These are phyloP conservation scores for Artemisia tridentata DNA, from an alignment of 129 eudicot species.

Conservation along the genomic window DNA sequence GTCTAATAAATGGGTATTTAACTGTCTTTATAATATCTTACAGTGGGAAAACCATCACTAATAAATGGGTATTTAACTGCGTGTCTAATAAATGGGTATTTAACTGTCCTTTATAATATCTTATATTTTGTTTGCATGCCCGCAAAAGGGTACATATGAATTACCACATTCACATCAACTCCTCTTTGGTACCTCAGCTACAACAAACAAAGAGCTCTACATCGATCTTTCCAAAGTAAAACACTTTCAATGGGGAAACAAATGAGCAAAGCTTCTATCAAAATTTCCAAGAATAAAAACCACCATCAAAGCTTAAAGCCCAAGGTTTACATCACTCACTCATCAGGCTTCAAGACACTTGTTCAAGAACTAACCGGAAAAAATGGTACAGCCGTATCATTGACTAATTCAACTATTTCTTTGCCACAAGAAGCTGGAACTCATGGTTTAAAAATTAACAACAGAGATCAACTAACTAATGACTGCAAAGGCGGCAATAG, in stretches of 20 bases:
- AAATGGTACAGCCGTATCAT: conserved; percentile 11
- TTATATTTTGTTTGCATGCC: conserved; percentile 30
- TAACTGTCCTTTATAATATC: conserved; percentile 37
- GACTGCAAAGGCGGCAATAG: neutral
- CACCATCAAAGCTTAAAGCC: conserved; percentile 34
- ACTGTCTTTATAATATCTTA: too few species aligned
- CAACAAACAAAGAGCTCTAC: conserved; percentile 32
- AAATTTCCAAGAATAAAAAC: conserved; percentile 30
- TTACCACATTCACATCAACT: conserved; percentile 31
- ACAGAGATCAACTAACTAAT: conserved; percentile 7
- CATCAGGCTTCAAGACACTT: conserved; percentile 55
- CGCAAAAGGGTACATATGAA: conserved; percentile 11
- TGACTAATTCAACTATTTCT: conserved; percentile 4
- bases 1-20: too few species aligned
- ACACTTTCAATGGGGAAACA: conserved; percentile 44
- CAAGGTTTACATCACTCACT: conserved; percentile 60
- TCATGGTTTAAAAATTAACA: conserved; percentile 10
- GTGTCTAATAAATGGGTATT: too few species aligned
- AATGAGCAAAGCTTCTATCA: conserved; percentile 34
- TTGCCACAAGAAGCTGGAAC: conserved; percentile 15
- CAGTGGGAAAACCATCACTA: neutral
- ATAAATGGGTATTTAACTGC: too few species aligned
- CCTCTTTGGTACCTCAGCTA: conserved; percentile 47
- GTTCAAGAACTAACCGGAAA: conserved; percentile 70
- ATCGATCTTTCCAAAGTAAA: conserved; percentile 24